A percentile compares a stretch with the other conserved stretches of the same genome.
Evolutionary conservation across 441 rosid species (phyloP).

Genomic region (Mallotus japonicus): DNA sequence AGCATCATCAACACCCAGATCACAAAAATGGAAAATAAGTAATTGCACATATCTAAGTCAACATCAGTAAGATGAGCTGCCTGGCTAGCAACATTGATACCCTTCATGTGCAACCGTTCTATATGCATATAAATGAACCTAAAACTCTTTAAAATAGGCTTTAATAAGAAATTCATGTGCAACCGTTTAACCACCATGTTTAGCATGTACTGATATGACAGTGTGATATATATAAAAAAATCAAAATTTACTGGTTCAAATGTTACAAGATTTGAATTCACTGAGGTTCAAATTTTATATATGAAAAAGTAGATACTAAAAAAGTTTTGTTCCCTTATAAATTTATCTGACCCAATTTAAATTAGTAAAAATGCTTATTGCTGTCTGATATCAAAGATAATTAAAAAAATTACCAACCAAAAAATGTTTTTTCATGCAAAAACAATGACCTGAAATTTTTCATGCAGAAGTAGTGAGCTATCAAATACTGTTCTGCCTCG

Average conservation of each 20-base stretch:
- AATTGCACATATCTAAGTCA: neutral
- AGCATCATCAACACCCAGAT: neutral
- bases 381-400: too few species aligned
- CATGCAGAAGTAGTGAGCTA: slow-evolving; percentile 18
- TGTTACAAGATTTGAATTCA: too few species aligned
- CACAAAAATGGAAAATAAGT: neutral
- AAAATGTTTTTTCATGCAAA: slow-evolving; percentile 5
- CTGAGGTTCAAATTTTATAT: too few species aligned
- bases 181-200: too few species aligned
- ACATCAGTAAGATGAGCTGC: neutral
- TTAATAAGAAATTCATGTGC: neutral
- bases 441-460: slow-evolving; percentile 13
- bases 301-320: too few species aligned
- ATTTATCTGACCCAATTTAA: too few species aligned
- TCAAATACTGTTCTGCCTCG: slow-evolving; percentile 3
- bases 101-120: slow-evolving; percentile 1
- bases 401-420: too few species aligned
- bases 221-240: too few species aligned
- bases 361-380: too few species aligned
- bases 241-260: too few species aligned
- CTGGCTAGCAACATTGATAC: neutral
- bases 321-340: too few species aligned
- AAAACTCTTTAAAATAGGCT: neutral
- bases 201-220: too few species aligned
- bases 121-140: neutral